A percentile compares a stretch with the other conserved stretches of the same genome.
phyloP scores from a whole-genome alignment of 2,329 filamentous ascomycete genomes.

The Cercospora berteroae region DNA sequence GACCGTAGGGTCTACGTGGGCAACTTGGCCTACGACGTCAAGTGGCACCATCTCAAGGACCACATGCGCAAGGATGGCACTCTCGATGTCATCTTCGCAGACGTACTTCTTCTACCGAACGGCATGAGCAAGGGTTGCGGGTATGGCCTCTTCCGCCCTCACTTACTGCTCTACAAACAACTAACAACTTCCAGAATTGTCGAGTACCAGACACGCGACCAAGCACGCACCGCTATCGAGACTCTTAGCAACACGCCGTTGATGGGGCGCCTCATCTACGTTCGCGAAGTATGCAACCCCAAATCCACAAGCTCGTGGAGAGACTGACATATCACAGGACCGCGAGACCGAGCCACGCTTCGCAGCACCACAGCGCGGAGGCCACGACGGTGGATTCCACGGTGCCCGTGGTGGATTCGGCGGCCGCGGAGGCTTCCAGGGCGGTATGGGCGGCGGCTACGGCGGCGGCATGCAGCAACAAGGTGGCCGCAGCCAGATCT shows the following conservation, averaged over 20 bases:
- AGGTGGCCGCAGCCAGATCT: conserved; percentile 82
- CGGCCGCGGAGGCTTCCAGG: conserved; percentile 48
- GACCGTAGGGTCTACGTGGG: conserved; percentile 99
- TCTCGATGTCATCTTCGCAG: conserved; percentile 91
- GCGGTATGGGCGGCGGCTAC: conserved; percentile 43
- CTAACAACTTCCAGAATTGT: conserved; percentile 70
- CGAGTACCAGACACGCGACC: conserved; percentile 99
- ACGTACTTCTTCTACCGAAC: conserved; percentile 98
- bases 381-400: conserved; percentile 60
- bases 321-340: conserved; percentile 59
- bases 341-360: conserved; percentile 98
- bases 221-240: conserved; percentile 95
- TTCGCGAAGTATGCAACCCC: conserved; percentile 76
- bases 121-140: conserved; percentile 99
- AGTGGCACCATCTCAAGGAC: conserved; percentile 99
- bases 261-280: conserved; percentile 97
- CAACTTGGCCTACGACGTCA: conserved; percentile 98
- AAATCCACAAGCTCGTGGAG: background rate
- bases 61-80: conserved; percentile 98
- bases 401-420: conserved; percentile 48
- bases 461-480: conserved; percentile 52
- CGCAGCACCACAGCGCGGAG: conserved; percentile 48
- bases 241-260: conserved; percentile 98
- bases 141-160: conserved; percentile 58
- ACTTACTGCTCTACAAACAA: background rate